Conservation (phyloP, 495 filamentous ascomycete species). For the Penicillium coprophilum region DNA sequence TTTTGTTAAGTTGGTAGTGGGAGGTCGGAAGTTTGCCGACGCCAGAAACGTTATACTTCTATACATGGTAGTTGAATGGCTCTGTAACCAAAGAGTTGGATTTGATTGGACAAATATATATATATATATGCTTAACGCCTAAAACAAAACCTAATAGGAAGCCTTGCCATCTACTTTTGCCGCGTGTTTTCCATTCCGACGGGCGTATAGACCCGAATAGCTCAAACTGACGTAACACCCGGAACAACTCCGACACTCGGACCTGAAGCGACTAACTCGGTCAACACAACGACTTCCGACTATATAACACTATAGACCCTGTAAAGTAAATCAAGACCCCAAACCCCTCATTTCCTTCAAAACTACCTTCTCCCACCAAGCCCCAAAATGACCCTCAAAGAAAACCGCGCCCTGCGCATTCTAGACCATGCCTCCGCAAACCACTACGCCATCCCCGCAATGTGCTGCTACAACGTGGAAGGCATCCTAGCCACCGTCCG, state of each 20-base stretch:
- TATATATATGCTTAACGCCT: neutral
- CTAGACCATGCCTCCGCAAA: constrained; percentile 64
- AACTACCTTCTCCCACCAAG: neutral
- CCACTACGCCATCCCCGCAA: constrained; percentile 70
- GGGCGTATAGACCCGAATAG: neutral
- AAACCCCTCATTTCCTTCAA: neutral
- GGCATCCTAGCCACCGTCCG: constrained; percentile 75
- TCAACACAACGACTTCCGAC: neutral
- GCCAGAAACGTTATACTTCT: neutral
- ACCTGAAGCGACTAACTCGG: constrained; percentile 1
- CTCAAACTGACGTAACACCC: constrained; percentile 6
- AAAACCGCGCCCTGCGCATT: constrained; percentile 68
- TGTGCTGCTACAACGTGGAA: constrained; percentile 88
- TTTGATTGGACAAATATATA: neutral
- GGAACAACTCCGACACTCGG: constrained; percentile 14
- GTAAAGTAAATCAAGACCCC: neutral
- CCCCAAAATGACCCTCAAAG: constrained; percentile 50
- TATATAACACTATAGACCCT: constrained; percentile 2
- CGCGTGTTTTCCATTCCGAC: neutral
- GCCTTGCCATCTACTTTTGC: neutral
- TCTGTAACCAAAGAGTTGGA: neutral
- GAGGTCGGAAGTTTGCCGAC: neutral
- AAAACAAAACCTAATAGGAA: neutral
- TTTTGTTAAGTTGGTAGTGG: neutral
- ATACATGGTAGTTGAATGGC: neutral